Evolutionary conservation across 257 asterid species (phyloP), one percentile per base, ranked within the genome.

Genomic region (Eucommia ulmoides): DNA sequence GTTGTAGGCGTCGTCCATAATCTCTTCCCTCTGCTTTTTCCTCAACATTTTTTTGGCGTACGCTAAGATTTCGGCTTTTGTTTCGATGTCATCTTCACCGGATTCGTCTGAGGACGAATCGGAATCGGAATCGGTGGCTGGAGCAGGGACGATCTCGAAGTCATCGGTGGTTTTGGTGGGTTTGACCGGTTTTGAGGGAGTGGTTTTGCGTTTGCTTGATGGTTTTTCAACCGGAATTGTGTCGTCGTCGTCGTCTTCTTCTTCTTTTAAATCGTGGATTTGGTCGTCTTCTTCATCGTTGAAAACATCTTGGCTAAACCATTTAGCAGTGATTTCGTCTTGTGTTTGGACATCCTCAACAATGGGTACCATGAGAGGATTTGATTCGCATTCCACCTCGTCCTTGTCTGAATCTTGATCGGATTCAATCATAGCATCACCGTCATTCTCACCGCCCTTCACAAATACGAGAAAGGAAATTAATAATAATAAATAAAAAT

Each of bases 221-320:
- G 66, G 60, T 49, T 63, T 54, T 57, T 68, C 72, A 1, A 26
- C 23, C 23, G 66, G 56, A 41, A 65, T 54, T 42, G 23, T 60
- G 54, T 56, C 7, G 4, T 35, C 51, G 52, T 47, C 61, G 65
- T 70, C 59, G 42, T 65, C 10, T 8, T 51, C 52, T 23, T 45
- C 62, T 46, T 56, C 33, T 1, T 12, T 61, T 53, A 63, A 35
- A 22, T 65, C 61, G 44, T 74, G 82, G 0, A 52, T 67, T 54
- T 72, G 94, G 5, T 74, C 95, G 5, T 77, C 89, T 17, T 52
- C 72, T 26, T 86, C 95, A 65, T 69, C 58, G n/a, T n/a, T n/a
- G 52, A 91, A 91, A 56, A 91, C 87, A 55, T 91, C 97, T 60
- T 91, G 99, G 53, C 80, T 83, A 55, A 81, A 91, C 99, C 99